phyloP scores from a whole-genome alignment of 768 basidiomycete species.

The Boletus vinaceobasis region DNA sequence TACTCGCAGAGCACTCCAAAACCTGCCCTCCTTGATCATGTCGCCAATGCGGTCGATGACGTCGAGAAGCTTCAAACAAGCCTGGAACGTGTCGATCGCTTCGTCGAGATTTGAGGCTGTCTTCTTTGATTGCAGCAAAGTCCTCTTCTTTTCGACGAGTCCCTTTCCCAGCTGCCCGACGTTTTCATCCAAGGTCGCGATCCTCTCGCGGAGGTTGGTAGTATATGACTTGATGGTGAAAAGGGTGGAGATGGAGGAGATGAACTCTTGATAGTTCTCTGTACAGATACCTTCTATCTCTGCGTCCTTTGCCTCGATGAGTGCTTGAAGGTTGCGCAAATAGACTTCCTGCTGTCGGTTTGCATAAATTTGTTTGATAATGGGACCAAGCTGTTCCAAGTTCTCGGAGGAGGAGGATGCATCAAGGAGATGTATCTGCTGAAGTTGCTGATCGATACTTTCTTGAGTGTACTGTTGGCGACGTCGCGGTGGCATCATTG shows the following conservation, averaged over 20 bases:
- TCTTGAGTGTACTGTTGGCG: constrained; percentile 75
- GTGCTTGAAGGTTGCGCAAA: constrained; percentile 77
- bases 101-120: constrained; percentile 95
- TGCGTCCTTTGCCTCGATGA: constrained; percentile 90
- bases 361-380: constrained; percentile 90
- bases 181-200: constrained; percentile 81
- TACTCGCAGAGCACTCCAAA: constrained; percentile 95
- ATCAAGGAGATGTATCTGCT: constrained; percentile 88
- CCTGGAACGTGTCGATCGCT: constrained; percentile 92
- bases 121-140: constrained; percentile 84
- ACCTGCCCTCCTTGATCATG: constrained; percentile 91
- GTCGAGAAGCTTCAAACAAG: constrained; percentile 88
- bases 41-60: constrained; percentile 88
- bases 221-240: constrained; percentile 96
- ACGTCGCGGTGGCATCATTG: constrained; percentile 69
- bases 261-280: constrained; percentile 98
- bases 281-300: constrained; percentile 96
- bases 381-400: constrained; percentile 90
- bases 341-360: constrained; percentile 87
- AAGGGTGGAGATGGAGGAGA: constrained; percentile 93
- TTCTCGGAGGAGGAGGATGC: constrained; percentile 89
- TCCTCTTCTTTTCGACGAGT: constrained; percentile 91
- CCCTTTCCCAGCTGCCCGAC: constrained; percentile 85
- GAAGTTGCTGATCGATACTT: constrained; percentile 83
- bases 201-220: constrained; percentile 87